Base-by-base conservation (phyloP, 2,329 filamentous ascomycete species). In the Monilinia polystroma region DNA sequence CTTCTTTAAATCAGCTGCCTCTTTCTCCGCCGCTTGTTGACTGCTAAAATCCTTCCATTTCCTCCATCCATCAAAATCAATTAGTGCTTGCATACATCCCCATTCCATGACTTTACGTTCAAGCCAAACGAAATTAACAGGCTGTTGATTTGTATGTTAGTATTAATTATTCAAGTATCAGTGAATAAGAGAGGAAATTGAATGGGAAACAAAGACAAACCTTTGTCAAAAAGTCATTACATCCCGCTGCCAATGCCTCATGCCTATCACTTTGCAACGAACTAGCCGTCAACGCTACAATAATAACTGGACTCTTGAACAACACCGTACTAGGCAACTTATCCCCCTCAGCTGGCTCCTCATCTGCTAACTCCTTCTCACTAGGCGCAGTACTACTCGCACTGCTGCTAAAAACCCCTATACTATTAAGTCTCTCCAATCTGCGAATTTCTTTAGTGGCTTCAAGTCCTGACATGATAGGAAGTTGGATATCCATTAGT, bases 41-140 rank as follows among this genome's bases (percentile, higher is more conserved):
- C 41, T 51, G 23, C 54, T 58, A 75, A 91, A 94, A 74, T 95
- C 91, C 78, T 97, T 97, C 95, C 95, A 99, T 78, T 92, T 92
- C 66, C 93, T 87, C 95, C 95, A 99, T 69, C 95, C 95, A 77
- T 98, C 94, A 77, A 95, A 98, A 80, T 99, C 95, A 75, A 99
- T 98, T 32, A 99, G 84, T 12, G 95, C 95, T 81, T 98, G 95
- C 95, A 99, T 99, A 81, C 95, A 98, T 66, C 95, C 95, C 95
- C 95, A 99, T 82, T 99, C 95, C 80, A 96, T 97, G 73, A 98
- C 93, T 78, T 99, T 99, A 67, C 94, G 88, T 78, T 97, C 92
- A 35, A 99, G 86, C 93, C 94, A 99, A 68, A 96, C 90, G 76
- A 97, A 97, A 77, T 96, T 96, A 72, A 99, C 94, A 26, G 95